Base-by-base conservation (phyloP, 257 asterid species). In the Capsicum baccatum region DNA sequence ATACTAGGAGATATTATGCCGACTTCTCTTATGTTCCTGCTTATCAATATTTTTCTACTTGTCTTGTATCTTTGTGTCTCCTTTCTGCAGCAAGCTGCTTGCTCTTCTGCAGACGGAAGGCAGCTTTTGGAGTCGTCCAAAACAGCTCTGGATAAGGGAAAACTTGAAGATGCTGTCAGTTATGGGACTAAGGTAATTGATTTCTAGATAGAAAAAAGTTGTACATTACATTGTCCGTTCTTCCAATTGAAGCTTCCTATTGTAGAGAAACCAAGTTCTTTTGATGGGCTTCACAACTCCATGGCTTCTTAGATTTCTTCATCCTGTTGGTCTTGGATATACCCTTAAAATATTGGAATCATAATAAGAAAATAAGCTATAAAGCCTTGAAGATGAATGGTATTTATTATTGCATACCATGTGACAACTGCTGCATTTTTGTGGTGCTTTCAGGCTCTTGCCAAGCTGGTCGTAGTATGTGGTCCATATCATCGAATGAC, bases 81-180 rank as follows among this genome's bases (percentile, higher is more conserved):
- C 85, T 80, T 57, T 67, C 56, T 84, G 71, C 93, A 97, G 99
- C 97, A 97, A 91, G 99, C 92, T 55, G 96, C 89, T 78, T 97
- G 99, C 94, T 92, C 97, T 83, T 95, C 99, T 87, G 98, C 97
- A 80, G 99, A 97, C 86, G 99, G 99, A 63, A 91, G 99, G 86
- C 92, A 89, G 88, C 91, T 95, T 62, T 89, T 97, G 86, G 99
- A 97, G 86, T 94, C 99, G 48, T 95, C 99, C 88, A 97, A 97
- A 92, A 92, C 92, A 88, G 98, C 99, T 37, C 92, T 97, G 37
- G 99, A 97, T 88, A 95, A 97, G 90, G 99, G 99, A 85, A 97
- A 97, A 90, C 94, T 97, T 80, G 99, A 97, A 86, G 99, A 97
- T 48, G 97, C 99, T 17, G 97, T 97, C 70, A 93, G 88, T 68